Evolutionary conservation across 2,329 filamentous ascomycete genomes (phyloP).

Genomic region (Hawksworthiomyces lignivorus): DNA sequence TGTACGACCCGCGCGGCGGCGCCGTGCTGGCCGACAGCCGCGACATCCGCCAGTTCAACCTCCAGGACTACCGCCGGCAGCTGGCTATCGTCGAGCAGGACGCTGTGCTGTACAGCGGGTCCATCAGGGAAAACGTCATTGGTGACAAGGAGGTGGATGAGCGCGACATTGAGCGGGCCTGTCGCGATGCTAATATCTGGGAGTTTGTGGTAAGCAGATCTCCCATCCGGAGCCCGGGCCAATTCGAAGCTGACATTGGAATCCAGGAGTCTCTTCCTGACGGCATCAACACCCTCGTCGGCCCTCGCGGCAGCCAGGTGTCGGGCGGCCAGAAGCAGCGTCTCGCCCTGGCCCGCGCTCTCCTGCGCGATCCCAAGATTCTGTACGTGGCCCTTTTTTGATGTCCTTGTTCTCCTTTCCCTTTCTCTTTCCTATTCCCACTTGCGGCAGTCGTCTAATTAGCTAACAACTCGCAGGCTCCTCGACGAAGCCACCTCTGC

Average conservation of each 20-base stretch:
- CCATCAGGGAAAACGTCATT: constrained; percentile 78
- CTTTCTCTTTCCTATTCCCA: background rate
- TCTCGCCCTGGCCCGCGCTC: constrained; percentile 81
- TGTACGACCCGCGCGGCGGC: constrained; percentile 80
- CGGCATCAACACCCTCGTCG: constrained; percentile 76
- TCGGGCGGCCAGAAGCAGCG: constrained; percentile 92
- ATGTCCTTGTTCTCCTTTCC: background rate
- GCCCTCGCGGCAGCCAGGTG: constrained; percentile 77
- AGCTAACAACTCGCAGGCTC: constrained; percentile 28
- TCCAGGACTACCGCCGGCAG: constrained; percentile 78
- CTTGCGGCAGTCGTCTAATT: background rate
- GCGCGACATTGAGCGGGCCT: constrained; percentile 65
- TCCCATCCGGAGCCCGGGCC: background rate
- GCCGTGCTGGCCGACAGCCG: constrained; percentile 73
- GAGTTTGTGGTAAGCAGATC: constrained; percentile 70
- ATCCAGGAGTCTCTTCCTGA: constrained; percentile 48
- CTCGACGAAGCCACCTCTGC: constrained; percentile 75
- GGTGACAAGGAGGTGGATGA: constrained; percentile 57
- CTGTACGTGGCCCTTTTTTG: constrained; percentile 31
- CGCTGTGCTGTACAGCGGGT: constrained; percentile 86
- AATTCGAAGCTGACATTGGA: background rate
- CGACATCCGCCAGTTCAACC: constrained; percentile 70
- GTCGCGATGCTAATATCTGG: constrained; percentile 84
- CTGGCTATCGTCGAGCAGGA: constrained; percentile 88
- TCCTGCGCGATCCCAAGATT: constrained; percentile 80